A percentile compares a stretch with the other conserved stretches of the same genome.
phyloP scores from a whole-genome alignment of 2,329 filamentous ascomycete species.

The Tympanopsis confertula region DNA sequence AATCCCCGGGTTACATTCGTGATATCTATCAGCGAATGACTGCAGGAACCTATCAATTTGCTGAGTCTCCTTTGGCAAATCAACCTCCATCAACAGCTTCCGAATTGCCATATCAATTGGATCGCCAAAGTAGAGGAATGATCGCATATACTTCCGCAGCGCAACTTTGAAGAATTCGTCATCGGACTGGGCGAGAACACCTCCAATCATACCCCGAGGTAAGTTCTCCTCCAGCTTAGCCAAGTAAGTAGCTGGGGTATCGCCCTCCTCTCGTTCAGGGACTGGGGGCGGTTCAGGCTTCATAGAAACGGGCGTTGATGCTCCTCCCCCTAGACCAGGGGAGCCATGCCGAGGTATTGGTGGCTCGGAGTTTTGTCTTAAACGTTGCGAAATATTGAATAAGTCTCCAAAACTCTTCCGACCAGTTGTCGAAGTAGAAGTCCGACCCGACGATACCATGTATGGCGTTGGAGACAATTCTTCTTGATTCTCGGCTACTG shows the following conservation, averaged over 20 bases:
- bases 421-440: not conserved
- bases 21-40: constrained; percentile 62
- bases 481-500: not conserved
- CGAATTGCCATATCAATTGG: constrained; percentile 67
- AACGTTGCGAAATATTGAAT: not conserved
- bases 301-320: not conserved
- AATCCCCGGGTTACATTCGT: constrained; percentile 67
- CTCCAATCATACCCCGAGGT: constrained; percentile 52
- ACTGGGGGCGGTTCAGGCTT: not conserved
- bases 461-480: not conserved
- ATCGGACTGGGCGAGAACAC: constrained; percentile 52
- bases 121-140: constrained; percentile 63
- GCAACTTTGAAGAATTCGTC: constrained; percentile 58
- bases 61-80: constrained; percentile 65
- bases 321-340: not conserved
- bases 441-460: not conserved
- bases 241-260: constrained; percentile 61
- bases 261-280: constrained; percentile 52
- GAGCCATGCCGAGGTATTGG: not conserved
- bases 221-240: constrained; percentile 53
- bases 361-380: not conserved
- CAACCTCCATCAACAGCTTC: constrained; percentile 63
- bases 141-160: constrained; percentile 60
- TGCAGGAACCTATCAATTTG: constrained; percentile 65
- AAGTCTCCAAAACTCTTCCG: constrained; percentile 1